Evolutionary conservation across 352 stramenopile species (phyloP).

Genomic region (Pythium volutum): DNA sequence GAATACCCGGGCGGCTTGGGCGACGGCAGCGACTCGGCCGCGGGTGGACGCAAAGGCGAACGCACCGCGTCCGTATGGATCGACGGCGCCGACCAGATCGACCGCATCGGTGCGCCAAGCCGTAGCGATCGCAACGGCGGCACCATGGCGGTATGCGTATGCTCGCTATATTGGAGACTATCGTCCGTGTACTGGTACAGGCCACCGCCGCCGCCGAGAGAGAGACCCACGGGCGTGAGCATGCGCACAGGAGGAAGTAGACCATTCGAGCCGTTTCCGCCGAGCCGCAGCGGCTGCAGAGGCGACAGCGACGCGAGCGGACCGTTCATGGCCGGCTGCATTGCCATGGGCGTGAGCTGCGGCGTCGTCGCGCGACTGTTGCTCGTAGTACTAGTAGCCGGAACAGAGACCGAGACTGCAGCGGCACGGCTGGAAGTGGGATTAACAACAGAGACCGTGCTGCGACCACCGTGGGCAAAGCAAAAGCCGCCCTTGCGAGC

Average conservation of each 20-base stretch:
- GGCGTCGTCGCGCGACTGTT: conserved; percentile 10
- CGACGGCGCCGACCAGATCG: conserved; percentile 11
- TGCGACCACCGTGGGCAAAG: conserved; percentile 75
- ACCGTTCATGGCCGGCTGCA: neutral
- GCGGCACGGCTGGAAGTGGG: neutral
- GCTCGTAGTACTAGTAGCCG: neutral
- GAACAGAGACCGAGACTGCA: neutral
- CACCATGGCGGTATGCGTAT: neutral
- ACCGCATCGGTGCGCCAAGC: neutral
- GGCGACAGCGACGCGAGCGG: conserved; percentile 18
- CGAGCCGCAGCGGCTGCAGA: conserved; percentile 21
- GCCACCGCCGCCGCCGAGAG: neutral
- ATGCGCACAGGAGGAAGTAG: conserved; percentile 15
- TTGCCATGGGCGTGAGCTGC: conserved; percentile 20
- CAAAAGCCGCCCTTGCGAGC: conserved; percentile 78
- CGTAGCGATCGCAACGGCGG: conserved; percentile 10
- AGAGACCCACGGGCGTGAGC: conserved; percentile 7
- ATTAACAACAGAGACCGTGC: conserved; percentile 2
- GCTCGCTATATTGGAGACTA: conserved; percentile 2
- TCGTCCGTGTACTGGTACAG: conserved; percentile 12
- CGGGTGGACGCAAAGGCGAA: conserved; percentile 1
- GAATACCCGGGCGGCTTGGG: conserved; percentile 56
- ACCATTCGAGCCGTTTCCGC: neutral
- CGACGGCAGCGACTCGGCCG: conserved; percentile 1
- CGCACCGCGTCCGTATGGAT: neutral